Conservation (phyloP, 1,284 basidiomycete genomes). For the Puccinia triticina region DNA sequence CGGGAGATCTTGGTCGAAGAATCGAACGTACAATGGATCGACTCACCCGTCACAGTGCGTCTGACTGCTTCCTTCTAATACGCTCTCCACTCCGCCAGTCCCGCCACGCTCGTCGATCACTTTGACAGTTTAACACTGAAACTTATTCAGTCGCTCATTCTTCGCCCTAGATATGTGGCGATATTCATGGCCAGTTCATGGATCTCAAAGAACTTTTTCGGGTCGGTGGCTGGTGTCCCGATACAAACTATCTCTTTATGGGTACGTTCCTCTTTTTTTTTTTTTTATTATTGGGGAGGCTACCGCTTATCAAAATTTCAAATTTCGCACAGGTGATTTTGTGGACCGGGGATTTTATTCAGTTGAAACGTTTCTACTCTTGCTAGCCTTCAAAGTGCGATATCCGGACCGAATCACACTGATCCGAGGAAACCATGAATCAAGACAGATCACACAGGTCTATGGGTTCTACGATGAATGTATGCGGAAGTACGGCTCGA, state of each 20-base stretch:
- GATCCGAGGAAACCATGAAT: slow-evolving; percentile 97
- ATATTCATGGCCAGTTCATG: slow-evolving; percentile 98
- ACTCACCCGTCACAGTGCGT: slow-evolving; percentile 90
- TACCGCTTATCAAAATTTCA: not conserved
- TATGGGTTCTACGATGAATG: slow-evolving; percentile 99
- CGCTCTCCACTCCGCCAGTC: slow-evolving; percentile 24
- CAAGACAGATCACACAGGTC: slow-evolving; percentile 96
- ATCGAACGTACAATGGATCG: slow-evolving; percentile 93
- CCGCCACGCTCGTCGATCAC: not conserved
- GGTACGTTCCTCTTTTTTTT: slow-evolving; percentile 65
- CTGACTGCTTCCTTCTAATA: not conserved
- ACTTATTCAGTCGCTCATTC: slow-evolving; percentile 32
- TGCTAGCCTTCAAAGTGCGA: slow-evolving; percentile 92
- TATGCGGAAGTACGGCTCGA: slow-evolving; percentile 90
- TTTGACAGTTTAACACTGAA: slow-evolving; percentile 10
- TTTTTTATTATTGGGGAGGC: slow-evolving; percentile 30
- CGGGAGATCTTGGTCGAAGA: slow-evolving; percentile 93
- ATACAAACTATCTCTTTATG: slow-evolving; percentile 98
- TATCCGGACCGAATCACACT: slow-evolving; percentile 97
- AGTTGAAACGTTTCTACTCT: slow-evolving; percentile 92
- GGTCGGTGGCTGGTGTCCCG: slow-evolving; percentile 90
- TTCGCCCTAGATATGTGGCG: slow-evolving; percentile 81
- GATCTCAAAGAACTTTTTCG: slow-evolving; percentile 96
- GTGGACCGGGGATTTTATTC: slow-evolving; percentile 96
- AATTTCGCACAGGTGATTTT: slow-evolving; percentile 73